A percentile compares a stretch with the other conserved stretches of the same genome.
These are phyloP conservation scores for Tephrocybe sp. DNA, from an alignment of 768 basidiomycete genomes.

Conservation along the genomic window DNA sequence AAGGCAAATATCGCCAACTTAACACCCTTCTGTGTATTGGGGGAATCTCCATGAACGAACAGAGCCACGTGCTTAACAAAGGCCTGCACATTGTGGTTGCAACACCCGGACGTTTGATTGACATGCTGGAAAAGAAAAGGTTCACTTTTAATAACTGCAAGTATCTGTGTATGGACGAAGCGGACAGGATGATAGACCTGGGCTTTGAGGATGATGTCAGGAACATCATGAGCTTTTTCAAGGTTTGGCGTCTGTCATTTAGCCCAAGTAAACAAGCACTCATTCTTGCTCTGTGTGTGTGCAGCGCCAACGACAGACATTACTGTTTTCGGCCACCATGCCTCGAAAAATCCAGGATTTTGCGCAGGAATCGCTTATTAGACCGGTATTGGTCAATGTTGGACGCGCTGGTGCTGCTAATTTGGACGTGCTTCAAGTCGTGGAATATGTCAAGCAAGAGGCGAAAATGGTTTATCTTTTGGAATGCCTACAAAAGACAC, in stretches of 20 bases:
- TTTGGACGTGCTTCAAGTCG: slow-evolving; percentile 92
- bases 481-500: slow-evolving; percentile 97
- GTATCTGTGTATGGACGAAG: slow-evolving; percentile 98
- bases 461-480: slow-evolving; percentile 99
- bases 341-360: slow-evolving; percentile 99
- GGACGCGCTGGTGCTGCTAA: slow-evolving; percentile 98
- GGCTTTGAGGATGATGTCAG: slow-evolving; percentile 99
- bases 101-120: slow-evolving; percentile 94
- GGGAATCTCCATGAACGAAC: slow-evolving; percentile 98
- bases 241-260: slow-evolving; percentile 44
- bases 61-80: slow-evolving; percentile 84
- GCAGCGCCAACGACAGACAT: slow-evolving; percentile 92
- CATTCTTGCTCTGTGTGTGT: slow-evolving; percentile 8
- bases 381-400: slow-evolving; percentile 93
- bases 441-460: slow-evolving; percentile 99
- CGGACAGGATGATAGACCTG: slow-evolving; percentile 98
- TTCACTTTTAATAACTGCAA: slow-evolving; percentile 94
- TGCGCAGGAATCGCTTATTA: slow-evolving; percentile 93
- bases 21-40: slow-evolving; percentile 94
- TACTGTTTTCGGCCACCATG: slow-evolving; percentile 99
- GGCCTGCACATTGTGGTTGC: slow-evolving; percentile 96
- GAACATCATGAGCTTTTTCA: slow-evolving; percentile 99
- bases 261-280: not conserved
- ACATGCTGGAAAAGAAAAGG: slow-evolving; percentile 95
- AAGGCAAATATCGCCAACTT: slow-evolving; percentile 78